Percentiles rank a stretch among this genome's conserved stretches.
Evolutionary conservation across 768 basidiomycete species (phyloP).

Genomic region (Rhizopogon salebrosus): DNA sequence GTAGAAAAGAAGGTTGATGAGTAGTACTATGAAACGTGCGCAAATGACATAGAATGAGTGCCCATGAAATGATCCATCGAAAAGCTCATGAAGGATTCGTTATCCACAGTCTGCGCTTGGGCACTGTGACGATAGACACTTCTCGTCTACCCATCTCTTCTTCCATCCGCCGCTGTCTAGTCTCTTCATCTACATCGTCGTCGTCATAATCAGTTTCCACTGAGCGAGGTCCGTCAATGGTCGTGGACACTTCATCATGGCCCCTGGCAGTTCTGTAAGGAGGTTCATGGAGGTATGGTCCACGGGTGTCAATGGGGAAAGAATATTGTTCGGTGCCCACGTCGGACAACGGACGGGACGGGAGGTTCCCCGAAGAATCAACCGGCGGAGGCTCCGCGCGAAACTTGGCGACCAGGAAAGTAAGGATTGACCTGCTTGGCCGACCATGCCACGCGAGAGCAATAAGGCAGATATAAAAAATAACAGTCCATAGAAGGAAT

Average conservation of each 20-base stretch:
- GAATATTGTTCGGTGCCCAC: slow-evolving; percentile 36
- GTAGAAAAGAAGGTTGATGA: not conserved
- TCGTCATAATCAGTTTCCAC: slow-evolving; percentile 57
- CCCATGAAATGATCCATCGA: not conserved
- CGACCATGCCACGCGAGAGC: slow-evolving; percentile 52
- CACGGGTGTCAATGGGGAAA: slow-evolving; percentile 39
- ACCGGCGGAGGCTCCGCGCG: slow-evolving; percentile 28
- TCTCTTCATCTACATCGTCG: slow-evolving; percentile 71
- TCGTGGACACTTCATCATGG: slow-evolving; percentile 37
- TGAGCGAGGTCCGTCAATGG: slow-evolving; percentile 40
- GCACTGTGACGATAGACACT: slow-evolving; percentile 75
- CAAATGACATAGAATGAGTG: slow-evolving; percentile 1
- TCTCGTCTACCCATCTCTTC: slow-evolving; percentile 79
- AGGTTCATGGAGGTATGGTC: slow-evolving; percentile 70
- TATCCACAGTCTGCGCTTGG: slow-evolving; percentile 70
- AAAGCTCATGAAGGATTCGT: slow-evolving; percentile 52
- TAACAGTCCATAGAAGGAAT: slow-evolving; percentile 56
- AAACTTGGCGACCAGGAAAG: slow-evolving; percentile 41
- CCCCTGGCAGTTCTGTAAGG: slow-evolving; percentile 41
- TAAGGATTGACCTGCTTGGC: slow-evolving; percentile 53
- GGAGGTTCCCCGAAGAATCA: slow-evolving; percentile 30
- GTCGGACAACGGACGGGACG: slow-evolving; percentile 36
- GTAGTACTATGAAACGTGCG: not conserved
- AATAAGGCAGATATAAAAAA: slow-evolving; percentile 53
- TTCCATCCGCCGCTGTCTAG: slow-evolving; percentile 69